Evolutionary conservation across 495 filamentous ascomycete species (phyloP), one percentile per base, ranked within the genome.

Genomic region (Hypoxylon rickii): DNA sequence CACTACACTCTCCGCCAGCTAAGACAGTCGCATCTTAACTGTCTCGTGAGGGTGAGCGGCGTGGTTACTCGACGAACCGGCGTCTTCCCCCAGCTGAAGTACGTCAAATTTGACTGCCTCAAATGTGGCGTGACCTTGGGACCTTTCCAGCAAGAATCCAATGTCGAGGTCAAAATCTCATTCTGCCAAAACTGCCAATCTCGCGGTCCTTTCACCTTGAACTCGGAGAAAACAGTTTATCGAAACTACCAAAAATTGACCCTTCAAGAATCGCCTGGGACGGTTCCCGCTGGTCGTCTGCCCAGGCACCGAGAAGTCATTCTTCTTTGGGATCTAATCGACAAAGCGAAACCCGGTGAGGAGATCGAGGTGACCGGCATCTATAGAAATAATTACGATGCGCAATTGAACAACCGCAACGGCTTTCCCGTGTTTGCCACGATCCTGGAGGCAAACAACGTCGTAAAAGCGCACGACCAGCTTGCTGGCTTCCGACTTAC

Each of bases 381-480:
- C 64, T 99, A 99, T 73, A 89, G 92, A 58, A 99, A 99, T 78
- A 97, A 91, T 78, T 99, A 96, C 67, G 91, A 96, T 68, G 94
- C 93, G 1, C 90, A 95, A 64, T 81, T 99, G 20, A 99, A 99
- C 76, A 96, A 96, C 75, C 94, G 92, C 72, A 99, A 97, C 69
- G 95, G 95, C 17, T 99, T 99, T 76, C 95, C 95, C 2, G 95
- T 99, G 51, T 99, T 99, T 64, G 92, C 95, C 18, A 99, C 95
- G 0, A 91, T 97, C 44, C 82, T 99, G 13, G 95, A 99, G 73
- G 95, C 95, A 36, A 99, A 97, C 73, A 89, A 99, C 63, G 84
- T 97, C 24, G 84, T 97, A 72, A 97, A 99, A 67, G 87, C 92
- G 1, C 95, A 99, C 70, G 95, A 99, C 68, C 93, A 97, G 75